Base-by-base conservation (phyloP, 805 yeast genomes). In the Geotrichum ghanense region DNA sequence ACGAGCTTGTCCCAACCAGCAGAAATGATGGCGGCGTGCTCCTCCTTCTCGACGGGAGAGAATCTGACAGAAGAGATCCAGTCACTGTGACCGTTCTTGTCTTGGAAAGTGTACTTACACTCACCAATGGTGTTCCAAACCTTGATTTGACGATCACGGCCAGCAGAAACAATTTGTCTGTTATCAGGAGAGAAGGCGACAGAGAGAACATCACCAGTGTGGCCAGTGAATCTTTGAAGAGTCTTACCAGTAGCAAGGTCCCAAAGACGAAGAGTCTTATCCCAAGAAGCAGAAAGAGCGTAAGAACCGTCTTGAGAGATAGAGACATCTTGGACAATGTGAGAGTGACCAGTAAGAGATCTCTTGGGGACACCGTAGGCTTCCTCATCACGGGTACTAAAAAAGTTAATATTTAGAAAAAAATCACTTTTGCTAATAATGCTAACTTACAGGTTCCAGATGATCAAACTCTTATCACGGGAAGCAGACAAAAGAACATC, bases 261-360 rank as follows among this genome's bases (percentile, higher is more conserved):
- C 99, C 99, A 92, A 68, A 92, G 82, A 80, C 97, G 90, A 71
- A 94, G 78, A 68, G 98, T 89, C 79, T 84, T 87, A 74, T 92
- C 98, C 99, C 99, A 92, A 64, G 98, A 92, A 66, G 95, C 96
- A 56, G 98, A 92, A 71, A 92, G 76, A 67, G 97, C 97, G 78
- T 80, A 90, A 67, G 82, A 80, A 72, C 97, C 97, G 70, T 92
- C 98, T 68, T 94, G 88, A 57, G 97, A 86, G 75, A 92, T 83
- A 69, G 92, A 85, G 70, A 88, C 90, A 70, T 92, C 98, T 76
- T 88, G 89, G 61, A 92, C 95, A 67, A 92, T 90, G 88, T 92
- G 98, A 62, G 95, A 83, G 87, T 92, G 98, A 69, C 98, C 99
- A 69, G 78, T 83, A 72, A 92, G 81, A 61, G 97, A 86, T 75